These are phyloP conservation scores for Phytophthora tentaculata DNA, from an alignment of 352 stramenopile genomes.

Conservation along the genomic window DNA sequence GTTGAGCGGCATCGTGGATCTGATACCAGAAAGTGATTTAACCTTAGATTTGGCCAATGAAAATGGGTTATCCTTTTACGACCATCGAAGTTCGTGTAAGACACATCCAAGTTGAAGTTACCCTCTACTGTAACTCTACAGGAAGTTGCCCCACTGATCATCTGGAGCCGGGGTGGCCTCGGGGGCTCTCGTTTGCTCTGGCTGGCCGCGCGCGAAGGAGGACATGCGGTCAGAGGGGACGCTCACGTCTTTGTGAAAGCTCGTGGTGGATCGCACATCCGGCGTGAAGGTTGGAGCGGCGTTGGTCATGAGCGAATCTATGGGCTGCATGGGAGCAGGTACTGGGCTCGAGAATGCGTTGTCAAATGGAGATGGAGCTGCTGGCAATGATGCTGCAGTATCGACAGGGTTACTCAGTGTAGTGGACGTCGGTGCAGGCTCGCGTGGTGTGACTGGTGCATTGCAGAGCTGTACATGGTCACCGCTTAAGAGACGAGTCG, in stretches of 20 bases:
- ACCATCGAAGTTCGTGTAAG: constrained; percentile 7
- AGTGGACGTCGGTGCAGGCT: constrained; percentile 1
- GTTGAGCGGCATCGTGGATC: constrained; percentile 26
- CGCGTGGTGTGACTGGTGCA: background rate
- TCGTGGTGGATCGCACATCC: constrained; percentile 28
- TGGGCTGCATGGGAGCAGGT: constrained; percentile 4
- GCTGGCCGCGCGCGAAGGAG: constrained; percentile 19
- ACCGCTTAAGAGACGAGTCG: constrained; percentile 47
- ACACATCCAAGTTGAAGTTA: constrained; percentile 40
- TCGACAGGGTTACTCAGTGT: constrained; percentile 3
- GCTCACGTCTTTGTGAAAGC: constrained; percentile 30
- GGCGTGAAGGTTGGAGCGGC: constrained; percentile 7
- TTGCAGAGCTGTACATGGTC: constrained; percentile 32
- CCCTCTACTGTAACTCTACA: constrained; percentile 25
- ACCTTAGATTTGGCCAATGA: constrained; percentile 29
- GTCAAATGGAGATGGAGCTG: background rate
- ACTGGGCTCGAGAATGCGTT: background rate
- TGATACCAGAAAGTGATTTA: constrained; percentile 23
- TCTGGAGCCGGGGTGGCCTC: constrained; percentile 21
- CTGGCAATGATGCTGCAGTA: background rate
- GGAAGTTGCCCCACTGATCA: constrained; percentile 28
- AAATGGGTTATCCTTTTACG: constrained; percentile 7
- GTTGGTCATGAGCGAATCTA: background rate
- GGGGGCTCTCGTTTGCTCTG: constrained; percentile 25
- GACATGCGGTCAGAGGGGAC: constrained; percentile 13